phyloP scores from a whole-genome alignment of 225 moss, liverwort and hornwort species.

The Bryoerythrophyllum caledonicum region DNA sequence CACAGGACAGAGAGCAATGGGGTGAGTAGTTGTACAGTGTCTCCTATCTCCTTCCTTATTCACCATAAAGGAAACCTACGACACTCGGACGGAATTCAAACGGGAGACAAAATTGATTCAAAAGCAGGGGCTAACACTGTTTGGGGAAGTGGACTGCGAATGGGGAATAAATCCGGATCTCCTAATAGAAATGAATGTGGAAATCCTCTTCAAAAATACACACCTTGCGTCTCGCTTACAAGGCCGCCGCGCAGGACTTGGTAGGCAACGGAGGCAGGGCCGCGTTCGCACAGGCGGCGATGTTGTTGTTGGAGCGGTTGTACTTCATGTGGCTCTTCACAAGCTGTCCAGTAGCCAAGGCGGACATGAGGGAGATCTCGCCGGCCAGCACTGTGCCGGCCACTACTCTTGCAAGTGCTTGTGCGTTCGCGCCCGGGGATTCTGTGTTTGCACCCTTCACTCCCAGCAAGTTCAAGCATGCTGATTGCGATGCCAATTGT shows the following conservation, averaged over 20 bases:
- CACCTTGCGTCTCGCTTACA: conserved; percentile 22
- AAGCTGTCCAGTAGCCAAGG: conserved; percentile 65
- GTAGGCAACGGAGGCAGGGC: conserved; percentile 44
- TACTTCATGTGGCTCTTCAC: conserved; percentile 68
- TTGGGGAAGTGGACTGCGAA: conserved; percentile 16
- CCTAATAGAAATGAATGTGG: conserved; percentile 23
- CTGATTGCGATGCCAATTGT: conserved; percentile 62
- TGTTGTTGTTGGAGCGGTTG: conserved; percentile 60
- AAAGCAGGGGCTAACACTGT: conserved; percentile 22
- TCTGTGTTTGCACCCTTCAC: conserved; percentile 64
- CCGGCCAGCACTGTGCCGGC: conserved; percentile 62
- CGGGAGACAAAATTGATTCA: conserved; percentile 42
- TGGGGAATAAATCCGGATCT: conserved; percentile 28
- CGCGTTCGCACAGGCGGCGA: conserved; percentile 40
- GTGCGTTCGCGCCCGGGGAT: conserved; percentile 64
- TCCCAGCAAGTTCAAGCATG: conserved; percentile 65
- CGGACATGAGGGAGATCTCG: conserved; percentile 69
- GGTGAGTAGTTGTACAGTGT: background rate
- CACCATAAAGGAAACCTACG: background rate
- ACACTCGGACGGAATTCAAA: too few relatives aligned
- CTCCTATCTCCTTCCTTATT: conserved; percentile 16
- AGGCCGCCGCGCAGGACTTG: conserved; percentile 18
- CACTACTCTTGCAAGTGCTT: conserved; percentile 57
- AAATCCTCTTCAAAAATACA: conserved; percentile 13
- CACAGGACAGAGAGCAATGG: conserved; percentile 1